Evolutionary conservation across 2,329 filamentous ascomycete species (phyloP).

Genomic region (Aurifilum marmelostoma): DNA sequence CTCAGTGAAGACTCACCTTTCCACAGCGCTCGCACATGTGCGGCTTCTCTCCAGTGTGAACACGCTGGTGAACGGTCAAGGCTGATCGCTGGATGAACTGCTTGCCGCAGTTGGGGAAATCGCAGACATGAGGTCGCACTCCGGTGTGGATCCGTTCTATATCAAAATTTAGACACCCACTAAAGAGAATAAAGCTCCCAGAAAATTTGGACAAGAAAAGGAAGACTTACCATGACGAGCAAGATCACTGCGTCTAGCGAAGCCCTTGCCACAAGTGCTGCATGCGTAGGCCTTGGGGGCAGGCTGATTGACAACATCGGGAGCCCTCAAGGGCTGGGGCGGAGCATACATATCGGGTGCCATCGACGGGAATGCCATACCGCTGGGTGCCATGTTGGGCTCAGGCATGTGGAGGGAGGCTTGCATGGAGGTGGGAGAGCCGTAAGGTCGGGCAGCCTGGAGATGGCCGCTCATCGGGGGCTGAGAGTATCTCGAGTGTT

Average conservation of each 20-base stretch:
- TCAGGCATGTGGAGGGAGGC: conserved; percentile 51
- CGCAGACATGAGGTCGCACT: conserved; percentile 87
- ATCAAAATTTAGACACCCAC: conserved; percentile 33
- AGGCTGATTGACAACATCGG: conserved; percentile 37
- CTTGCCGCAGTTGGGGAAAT: conserved; percentile 86
- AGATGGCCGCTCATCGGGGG: conserved; percentile 46
- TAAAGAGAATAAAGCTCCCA: neutral
- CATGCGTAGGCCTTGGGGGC: conserved; percentile 79
- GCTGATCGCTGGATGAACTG: conserved; percentile 97
- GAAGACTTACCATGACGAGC: conserved; percentile 72
- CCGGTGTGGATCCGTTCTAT: conserved; percentile 95
- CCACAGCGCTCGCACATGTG: conserved; percentile 97
- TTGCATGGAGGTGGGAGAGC: conserved; percentile 58
- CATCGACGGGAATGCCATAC: conserved; percentile 38
- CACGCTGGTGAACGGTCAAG: conserved; percentile 90
- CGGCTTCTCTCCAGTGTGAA: conserved; percentile 97
- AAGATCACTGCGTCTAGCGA: conserved; percentile 90
- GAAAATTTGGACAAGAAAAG: conserved; percentile 1
- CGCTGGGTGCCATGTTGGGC: conserved; percentile 41
- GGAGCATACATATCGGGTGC: conserved; percentile 44
- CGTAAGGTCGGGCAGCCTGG: conserved; percentile 49
- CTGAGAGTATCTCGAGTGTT: conserved; percentile 60
- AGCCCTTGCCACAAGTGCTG: conserved; percentile 86
- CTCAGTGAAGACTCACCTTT: conserved; percentile 68
- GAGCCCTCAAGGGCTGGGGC: conserved; percentile 41